Evolutionary conservation across 2,329 filamentous ascomycete species (phyloP), one percentile per base, ranked within the genome.

Genomic region (Cercospora janseana): DNA sequence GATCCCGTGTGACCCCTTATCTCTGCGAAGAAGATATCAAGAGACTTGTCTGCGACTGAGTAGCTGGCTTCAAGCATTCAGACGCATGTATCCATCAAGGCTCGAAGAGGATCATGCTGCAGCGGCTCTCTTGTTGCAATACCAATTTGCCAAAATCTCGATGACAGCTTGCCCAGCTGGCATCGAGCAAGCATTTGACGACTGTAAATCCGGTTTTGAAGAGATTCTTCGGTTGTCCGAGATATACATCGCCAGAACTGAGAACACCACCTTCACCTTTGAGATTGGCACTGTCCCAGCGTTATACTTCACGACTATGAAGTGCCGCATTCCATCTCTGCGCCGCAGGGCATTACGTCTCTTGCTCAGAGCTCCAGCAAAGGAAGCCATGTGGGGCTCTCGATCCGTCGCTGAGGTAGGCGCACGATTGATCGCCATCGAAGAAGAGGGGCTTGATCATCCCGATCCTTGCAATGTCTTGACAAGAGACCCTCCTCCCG

Each of bases 351-450:
- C 62, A 4, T 31, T 64, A 4, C 41, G 50, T n/a, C 47, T 64
- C 6, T 27, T 64, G 3, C 16, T 47, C 7, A 49, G 42, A 26
- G 51, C 56, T 3, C 54, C 59, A 16, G 48, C 54, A 15, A 62
- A 62, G 38, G 61, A 64, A 41, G 54, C 49, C 28, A 56, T 60
- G 12, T 63, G 57, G 52, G 56, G 56, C 32, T 52, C 59, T 6
- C 41, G 42, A 6, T 50, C 54, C 16, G 50, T 40, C n/a, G 55
- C 45, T 3, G 49, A 58, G 26, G 37, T 60, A 3, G 51, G 49
- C 9, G 51, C 37, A 8, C 50, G 56, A 23, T 28, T 61, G 20
- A 54, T 62, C 18, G 37, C 48, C 13, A 55, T 60, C 12, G 59
- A 64, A 49, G 62, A 63, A 48, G 53, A 59, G n/a, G 56, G 49